Conservation (phyloP, 2,329 filamentous ascomycete genomes). For the Beauveria australis region DNA sequence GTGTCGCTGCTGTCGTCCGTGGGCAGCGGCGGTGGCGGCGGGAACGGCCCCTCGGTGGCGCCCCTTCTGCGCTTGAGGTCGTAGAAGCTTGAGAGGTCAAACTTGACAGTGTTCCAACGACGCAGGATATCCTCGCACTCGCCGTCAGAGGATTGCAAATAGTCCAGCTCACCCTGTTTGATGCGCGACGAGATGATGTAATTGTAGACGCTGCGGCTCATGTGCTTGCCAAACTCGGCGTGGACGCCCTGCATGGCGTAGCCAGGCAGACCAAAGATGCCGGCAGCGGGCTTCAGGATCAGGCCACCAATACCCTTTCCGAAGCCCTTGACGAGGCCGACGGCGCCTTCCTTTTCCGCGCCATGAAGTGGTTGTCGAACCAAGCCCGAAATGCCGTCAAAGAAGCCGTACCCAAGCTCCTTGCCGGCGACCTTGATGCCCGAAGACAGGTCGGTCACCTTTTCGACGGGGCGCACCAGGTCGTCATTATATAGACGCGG, state of each 20-base stretch:
- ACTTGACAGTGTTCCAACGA: slow-evolving; percentile 54
- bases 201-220: slow-evolving; percentile 63
- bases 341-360: slow-evolving; percentile 36
- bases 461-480: slow-evolving; percentile 68
- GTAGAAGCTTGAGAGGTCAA: slow-evolving; percentile 54
- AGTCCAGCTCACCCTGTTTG: slow-evolving; percentile 64
- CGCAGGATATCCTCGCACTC: slow-evolving; percentile 57
- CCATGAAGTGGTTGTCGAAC: slow-evolving; percentile 68
- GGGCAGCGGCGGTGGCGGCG: not conserved
- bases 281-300: slow-evolving; percentile 73
- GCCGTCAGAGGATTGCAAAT: slow-evolving; percentile 40
- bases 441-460: slow-evolving; percentile 68
- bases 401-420: slow-evolving; percentile 69
- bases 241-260: slow-evolving; percentile 79
- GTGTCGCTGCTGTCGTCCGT: slow-evolving; percentile 4
- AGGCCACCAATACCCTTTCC: slow-evolving; percentile 78
- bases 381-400: slow-evolving; percentile 73
- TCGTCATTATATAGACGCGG: slow-evolving; percentile 80
- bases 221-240: slow-evolving; percentile 63
- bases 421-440: slow-evolving; percentile 72
- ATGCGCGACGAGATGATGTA: slow-evolving; percentile 74
- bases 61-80: slow-evolving; percentile 36
- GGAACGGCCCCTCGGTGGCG: slow-evolving; percentile 12
- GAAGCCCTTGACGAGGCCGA: slow-evolving; percentile 67
- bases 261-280: slow-evolving; percentile 63